A percentile compares a stretch with the other conserved stretches of the same genome.
Evolutionary conservation across 495 filamentous ascomycete genomes (phyloP).

Genomic region (Talaromyces adpressus): DNA sequence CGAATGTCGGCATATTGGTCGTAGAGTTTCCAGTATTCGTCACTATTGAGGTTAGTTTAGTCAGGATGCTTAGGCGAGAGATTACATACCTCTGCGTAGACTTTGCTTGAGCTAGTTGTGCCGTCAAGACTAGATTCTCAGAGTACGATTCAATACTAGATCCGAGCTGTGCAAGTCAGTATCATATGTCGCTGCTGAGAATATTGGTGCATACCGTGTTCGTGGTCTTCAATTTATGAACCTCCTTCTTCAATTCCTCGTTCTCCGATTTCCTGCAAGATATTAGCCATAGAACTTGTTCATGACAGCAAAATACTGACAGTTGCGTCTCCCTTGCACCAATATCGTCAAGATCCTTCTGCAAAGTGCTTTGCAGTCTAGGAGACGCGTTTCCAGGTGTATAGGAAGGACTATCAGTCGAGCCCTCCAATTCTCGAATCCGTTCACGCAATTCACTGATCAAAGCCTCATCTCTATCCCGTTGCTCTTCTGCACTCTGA

Average conservation of each 20-base stretch:
- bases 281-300: neutral
- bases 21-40: conserved; percentile 42
- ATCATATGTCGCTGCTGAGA: neutral
- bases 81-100: conserved; percentile 31
- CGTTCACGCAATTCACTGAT: conserved; percentile 48
- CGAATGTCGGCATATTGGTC: conserved; percentile 35
- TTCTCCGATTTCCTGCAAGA: conserved; percentile 34
- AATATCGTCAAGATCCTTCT: conserved; percentile 40
- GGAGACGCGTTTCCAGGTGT: conserved; percentile 33
- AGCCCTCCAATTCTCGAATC: conserved; percentile 42
- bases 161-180: conserved; percentile 17
- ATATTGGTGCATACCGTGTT: neutral
- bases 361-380: conserved; percentile 34
- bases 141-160: conserved; percentile 30
- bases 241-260: conserved; percentile 35
- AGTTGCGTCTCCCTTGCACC: conserved; percentile 35
- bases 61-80: neutral
- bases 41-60: conserved; percentile 21
- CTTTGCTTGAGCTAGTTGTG: conserved; percentile 29
- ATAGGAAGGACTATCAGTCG: conserved; percentile 33
- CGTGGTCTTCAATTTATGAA: conserved; percentile 28
- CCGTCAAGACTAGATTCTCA: conserved; percentile 26
- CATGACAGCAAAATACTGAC: conserved; percentile 16
- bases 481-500: conserved; percentile 46
- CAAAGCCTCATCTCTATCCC: conserved; percentile 46